phyloP scores from a whole-genome alignment of 768 basidiomycete genomes.

The Leucocoprinus leucothites region DNA sequence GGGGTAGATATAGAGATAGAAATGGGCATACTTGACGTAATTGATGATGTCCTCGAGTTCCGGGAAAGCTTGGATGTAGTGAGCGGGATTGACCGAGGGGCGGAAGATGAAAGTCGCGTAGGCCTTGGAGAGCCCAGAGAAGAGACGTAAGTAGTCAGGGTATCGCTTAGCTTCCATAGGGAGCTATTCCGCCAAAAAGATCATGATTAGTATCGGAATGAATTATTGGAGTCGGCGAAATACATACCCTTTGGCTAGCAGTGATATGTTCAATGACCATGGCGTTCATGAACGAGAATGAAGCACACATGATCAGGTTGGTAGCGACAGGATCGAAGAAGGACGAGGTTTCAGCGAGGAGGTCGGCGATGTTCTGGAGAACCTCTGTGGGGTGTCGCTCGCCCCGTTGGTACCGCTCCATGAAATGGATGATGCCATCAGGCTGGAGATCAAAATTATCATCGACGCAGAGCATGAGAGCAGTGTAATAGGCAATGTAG shows the following conservation, averaged over 20 bases:
- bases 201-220: neutral
- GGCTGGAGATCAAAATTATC: conserved; percentile 9
- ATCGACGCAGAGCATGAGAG: conserved; percentile 11
- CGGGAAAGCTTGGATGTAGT: conserved; percentile 13
- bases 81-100: conserved; percentile 4
- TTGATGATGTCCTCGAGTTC: conserved; percentile 12
- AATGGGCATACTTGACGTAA: conserved; percentile 7
- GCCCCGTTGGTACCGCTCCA: conserved; percentile 10
- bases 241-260: conserved; percentile 2
- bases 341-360: conserved; percentile 6
- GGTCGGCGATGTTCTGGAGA: conserved; percentile 9
- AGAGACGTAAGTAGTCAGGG: conserved; percentile 10
- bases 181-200: neutral
- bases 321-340: conserved; percentile 11
- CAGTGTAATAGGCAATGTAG: conserved; percentile 14
- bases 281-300: conserved; percentile 13
- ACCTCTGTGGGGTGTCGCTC: conserved; percentile 10
- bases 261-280: conserved; percentile 11
- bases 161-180: conserved; percentile 11
- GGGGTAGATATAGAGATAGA: neutral
- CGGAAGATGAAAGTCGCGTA: conserved; percentile 14
- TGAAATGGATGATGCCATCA: conserved; percentile 10
- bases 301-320: conserved; percentile 10
- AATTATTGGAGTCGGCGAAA: neutral
- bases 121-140: conserved; percentile 14